These are phyloP conservation scores for Thraustochytrium striatum DNA, from an alignment of 352 stramenopile genomes.

Conservation along the genomic window DNA sequence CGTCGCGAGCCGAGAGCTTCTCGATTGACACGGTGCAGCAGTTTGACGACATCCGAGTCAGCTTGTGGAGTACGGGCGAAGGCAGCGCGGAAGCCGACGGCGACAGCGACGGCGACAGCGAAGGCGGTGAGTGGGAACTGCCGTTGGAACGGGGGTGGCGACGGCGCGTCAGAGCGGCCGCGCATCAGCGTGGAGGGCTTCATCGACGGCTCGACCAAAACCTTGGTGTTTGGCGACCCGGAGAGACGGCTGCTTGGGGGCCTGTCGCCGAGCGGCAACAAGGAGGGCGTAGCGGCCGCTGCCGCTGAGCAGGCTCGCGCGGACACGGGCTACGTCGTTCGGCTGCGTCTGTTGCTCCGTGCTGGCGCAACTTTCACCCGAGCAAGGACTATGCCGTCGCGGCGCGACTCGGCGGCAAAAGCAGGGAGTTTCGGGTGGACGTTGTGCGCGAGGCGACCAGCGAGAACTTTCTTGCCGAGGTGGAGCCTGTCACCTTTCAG, in stretches of 20 bases:
- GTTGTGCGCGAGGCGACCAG: neutral
- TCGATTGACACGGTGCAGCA: slow-evolving; percentile 21
- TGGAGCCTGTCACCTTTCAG: neutral
- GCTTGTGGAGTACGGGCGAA: too few relatives aligned
- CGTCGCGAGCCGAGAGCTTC: too few relatives aligned
- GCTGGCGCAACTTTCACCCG: neutral
- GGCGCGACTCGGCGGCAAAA: slow-evolving; percentile 12
- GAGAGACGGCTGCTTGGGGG: too few relatives aligned
- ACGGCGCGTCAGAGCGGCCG: too few relatives aligned
- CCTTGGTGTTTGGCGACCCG: neutral
- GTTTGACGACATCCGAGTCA: slow-evolving; percentile 13
- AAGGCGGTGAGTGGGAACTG: too few relatives aligned
- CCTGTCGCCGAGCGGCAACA: too few relatives aligned
- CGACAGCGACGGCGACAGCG: too few relatives aligned
- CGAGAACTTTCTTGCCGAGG: neutral
- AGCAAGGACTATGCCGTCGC: neutral
- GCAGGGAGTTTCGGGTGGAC: slow-evolving; percentile 9
- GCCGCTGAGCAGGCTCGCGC: neutral
- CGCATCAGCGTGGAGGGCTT: slow-evolving; percentile 33
- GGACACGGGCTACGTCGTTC: neutral
- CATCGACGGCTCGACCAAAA: slow-evolving; percentile 26
- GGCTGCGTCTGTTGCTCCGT: neutral
- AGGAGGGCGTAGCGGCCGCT: neutral
- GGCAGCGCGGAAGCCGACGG: neutral
- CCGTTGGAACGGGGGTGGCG: too few relatives aligned